Percentiles rank a stretch among this genome's conserved stretches.
phyloP scores from a whole-genome alignment of 108 stramenopile species.

The Nitzschia sp. region DNA sequence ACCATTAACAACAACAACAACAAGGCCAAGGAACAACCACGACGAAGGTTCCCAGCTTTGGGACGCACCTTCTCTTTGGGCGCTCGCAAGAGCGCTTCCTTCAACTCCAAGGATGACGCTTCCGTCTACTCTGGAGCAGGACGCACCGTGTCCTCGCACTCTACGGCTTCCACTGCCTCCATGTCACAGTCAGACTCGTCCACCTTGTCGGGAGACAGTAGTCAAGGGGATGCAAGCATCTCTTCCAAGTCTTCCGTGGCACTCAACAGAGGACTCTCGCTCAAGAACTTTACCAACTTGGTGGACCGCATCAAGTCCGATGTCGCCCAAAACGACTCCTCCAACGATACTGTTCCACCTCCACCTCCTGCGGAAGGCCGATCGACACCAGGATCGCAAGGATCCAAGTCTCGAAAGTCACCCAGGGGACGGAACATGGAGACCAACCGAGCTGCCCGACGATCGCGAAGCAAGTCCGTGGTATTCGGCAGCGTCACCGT shows the following conservation, averaged over 20 bases:
- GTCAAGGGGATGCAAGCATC: background rate
- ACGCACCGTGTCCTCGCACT: slow-evolving; percentile 9
- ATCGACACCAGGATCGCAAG: too few species aligned
- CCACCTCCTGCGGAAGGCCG: too few species aligned
- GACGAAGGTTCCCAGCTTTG: slow-evolving; percentile 2
- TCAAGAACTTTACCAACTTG: too few species aligned
- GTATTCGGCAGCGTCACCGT: slow-evolving; percentile 55
- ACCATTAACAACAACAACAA: too few species aligned
- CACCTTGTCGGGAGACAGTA: background rate
- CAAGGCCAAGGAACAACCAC: background rate
- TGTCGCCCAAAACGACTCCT: too few species aligned
- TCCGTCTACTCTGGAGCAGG: background rate
- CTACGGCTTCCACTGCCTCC: background rate
- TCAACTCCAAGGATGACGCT: background rate
- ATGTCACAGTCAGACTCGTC: background rate
- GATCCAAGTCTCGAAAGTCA: background rate
- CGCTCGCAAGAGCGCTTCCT: slow-evolving; percentile 2
- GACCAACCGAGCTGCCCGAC: background rate
- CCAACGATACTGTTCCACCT: too few species aligned
- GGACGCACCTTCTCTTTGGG: slow-evolving; percentile 9
- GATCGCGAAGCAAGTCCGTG: slow-evolving; percentile 21
- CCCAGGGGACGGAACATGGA: background rate
- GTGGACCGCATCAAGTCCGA: too few species aligned
- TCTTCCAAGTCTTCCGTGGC: background rate
- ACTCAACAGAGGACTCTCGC: background rate